These are phyloP conservation scores for Flueggea neowawraea DNA, from an alignment of 441 rosid species.

Conservation along the genomic window DNA sequence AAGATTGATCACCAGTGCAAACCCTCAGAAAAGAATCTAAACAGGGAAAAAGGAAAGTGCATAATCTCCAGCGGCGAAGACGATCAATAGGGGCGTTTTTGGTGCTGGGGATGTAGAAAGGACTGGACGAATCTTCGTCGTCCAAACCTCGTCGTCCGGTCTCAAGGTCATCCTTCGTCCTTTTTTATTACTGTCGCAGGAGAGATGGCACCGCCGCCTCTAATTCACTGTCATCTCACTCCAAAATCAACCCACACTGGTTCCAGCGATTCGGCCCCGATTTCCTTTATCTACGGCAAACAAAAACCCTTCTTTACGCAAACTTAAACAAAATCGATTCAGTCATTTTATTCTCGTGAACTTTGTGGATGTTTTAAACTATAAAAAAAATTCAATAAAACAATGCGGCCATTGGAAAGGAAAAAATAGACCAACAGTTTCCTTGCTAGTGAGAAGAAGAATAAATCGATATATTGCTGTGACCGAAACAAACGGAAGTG, in stretches of 20 bases:
- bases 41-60: background rate
- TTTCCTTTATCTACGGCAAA: no score
- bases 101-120: slow-evolving; percentile 66
- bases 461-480: no score
- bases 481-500: no score
- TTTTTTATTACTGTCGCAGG: slow-evolving; percentile 52
- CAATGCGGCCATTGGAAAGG: no score
- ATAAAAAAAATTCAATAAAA: no score
- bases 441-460: no score
- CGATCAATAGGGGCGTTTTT: slow-evolving; percentile 64
- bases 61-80: slow-evolving; percentile 89
- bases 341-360: no score
- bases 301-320: no score
- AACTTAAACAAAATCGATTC: no score
- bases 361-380: no score
- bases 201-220: slow-evolving; percentile 59
- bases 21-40: background rate
- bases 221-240: background rate
- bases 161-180: slow-evolving; percentile 27
- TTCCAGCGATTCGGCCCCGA: no score
- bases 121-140: slow-evolving; percentile 30
- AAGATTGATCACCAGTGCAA: background rate
- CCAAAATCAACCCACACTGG: background rate
- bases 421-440: no score
- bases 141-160: slow-evolving; percentile 24